Percentiles rank a stretch among this genome's conserved stretches.
Conservation (phyloP, 495 filamentous ascomycete species). For the Aspergillus carlsbadensis region DNA sequence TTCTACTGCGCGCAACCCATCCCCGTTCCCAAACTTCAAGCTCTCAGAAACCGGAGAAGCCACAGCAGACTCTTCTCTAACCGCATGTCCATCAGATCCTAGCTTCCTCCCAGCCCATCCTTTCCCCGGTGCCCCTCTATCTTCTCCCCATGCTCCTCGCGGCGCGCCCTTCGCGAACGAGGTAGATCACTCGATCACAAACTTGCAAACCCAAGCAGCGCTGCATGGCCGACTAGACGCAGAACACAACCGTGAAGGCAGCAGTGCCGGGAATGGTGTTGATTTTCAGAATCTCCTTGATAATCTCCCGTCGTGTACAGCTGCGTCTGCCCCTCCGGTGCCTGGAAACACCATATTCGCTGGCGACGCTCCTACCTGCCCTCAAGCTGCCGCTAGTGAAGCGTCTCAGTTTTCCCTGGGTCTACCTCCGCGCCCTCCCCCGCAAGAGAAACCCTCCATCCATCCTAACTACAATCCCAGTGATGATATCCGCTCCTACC, state of each 20-base stretch:
- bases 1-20: conserved; percentile 15
- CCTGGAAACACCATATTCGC: conserved; percentile 28
- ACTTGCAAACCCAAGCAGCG: conserved; percentile 19
- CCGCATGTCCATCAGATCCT: conserved; percentile 29
- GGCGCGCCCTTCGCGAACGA: conserved; percentile 31
- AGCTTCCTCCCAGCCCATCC: conserved; percentile 37
- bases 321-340: conserved; percentile 32
- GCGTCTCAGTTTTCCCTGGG: conserved; percentile 38
- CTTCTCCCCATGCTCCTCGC: conserved; percentile 46
- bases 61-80: conserved; percentile 27
- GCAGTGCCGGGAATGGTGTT: conserved; percentile 37
- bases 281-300: conserved; percentile 54
- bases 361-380: conserved; percentile 26
- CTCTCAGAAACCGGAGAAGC: conserved; percentile 10
- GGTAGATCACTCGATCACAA: conserved; percentile 30
- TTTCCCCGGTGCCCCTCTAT: conserved; percentile 38
- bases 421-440: conserved; percentile 49
- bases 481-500: conserved; percentile 58
- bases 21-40: conserved; percentile 16
- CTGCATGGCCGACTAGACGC: conserved; percentile 30
- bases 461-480: conserved; percentile 56
- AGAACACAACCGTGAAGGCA: conserved; percentile 18
- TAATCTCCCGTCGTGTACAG: conserved; percentile 46
- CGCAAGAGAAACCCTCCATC: conserved; percentile 55
- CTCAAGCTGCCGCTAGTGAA: conserved; percentile 37